Percentiles rank a stretch among this genome's conserved stretches.
These are phyloP conservation scores for Chernovozyma aurita DNA, from an alignment of 1,139 yeast genomes.

Conservation along the genomic window DNA sequence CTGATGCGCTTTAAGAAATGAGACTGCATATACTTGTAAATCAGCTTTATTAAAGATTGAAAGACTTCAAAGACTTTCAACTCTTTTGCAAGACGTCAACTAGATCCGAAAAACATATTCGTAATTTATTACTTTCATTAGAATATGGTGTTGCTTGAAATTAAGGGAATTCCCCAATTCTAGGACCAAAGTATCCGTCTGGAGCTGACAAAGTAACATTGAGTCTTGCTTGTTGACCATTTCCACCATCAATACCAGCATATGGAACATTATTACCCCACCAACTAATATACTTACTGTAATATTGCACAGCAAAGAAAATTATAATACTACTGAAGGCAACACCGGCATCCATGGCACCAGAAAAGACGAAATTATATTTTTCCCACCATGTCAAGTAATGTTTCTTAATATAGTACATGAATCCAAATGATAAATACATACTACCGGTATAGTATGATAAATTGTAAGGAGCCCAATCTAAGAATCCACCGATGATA, in stretches of 20 bases:
- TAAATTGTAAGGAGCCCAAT: constrained; percentile 49
- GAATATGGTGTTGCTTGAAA: too few relatives aligned
- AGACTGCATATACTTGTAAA: too few relatives aligned
- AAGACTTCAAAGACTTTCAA: too few relatives aligned
- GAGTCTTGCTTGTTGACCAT: constrained; percentile 11
- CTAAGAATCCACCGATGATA: constrained; percentile 34
- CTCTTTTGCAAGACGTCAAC: too few relatives aligned
- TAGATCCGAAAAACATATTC: too few relatives aligned
- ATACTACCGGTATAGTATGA: constrained; percentile 44
- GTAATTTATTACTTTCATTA: too few relatives aligned
- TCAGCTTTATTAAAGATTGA: too few relatives aligned
- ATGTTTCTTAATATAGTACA: constrained; percentile 41
- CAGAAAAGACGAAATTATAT: constrained; percentile 51
- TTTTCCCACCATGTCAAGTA: constrained; percentile 52
- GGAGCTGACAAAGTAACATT: constrained; percentile 17
- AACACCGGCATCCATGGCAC: constrained; percentile 23
- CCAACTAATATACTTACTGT: constrained; percentile 33
- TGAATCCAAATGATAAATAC: constrained; percentile 39
- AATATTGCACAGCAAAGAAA: constrained; percentile 41
- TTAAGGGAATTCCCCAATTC: constrained; percentile 26
- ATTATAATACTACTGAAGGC: constrained; percentile 9
- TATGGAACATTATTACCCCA: constrained; percentile 47
- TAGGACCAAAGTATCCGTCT: constrained; percentile 46
- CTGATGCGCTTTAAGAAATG: too few relatives aligned
- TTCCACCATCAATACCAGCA: constrained; percentile 36